Evolutionary conservation across 2,329 filamentous ascomycete species (phyloP).

Genomic region (Penicillium sp.): DNA sequence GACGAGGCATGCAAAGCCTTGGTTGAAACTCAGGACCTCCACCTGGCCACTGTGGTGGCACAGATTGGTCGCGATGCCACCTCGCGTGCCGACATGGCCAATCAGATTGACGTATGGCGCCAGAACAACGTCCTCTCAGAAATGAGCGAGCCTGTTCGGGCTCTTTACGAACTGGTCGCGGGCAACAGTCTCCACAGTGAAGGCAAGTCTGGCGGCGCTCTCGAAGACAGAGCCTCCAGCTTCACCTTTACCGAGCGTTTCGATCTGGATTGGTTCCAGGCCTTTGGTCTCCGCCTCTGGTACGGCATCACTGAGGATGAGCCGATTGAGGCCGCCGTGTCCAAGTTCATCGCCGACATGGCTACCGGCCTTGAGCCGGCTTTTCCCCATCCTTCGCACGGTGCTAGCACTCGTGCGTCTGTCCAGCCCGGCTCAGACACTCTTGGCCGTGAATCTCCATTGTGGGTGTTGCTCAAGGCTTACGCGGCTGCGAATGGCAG

Average conservation of each 20-base stretch:
- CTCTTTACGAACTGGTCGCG: constrained; percentile 83
- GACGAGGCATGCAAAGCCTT: constrained; percentile 80
- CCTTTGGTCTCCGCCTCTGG: constrained; percentile 88
- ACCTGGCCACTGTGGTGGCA: constrained; percentile 78
- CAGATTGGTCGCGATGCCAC: constrained; percentile 72
- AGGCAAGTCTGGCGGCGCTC: constrained; percentile 66
- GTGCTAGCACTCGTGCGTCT: constrained; percentile 57
- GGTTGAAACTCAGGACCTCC: constrained; percentile 72
- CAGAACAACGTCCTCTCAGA: constrained; percentile 81
- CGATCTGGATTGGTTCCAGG: constrained; percentile 85
- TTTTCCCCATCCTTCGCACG: constrained; percentile 69
- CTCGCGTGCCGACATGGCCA: constrained; percentile 70
- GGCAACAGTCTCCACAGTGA: constrained; percentile 84
- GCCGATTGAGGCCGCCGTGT: constrained; percentile 69
- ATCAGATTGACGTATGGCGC: constrained; percentile 82
- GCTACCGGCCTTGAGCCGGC: constrained; percentile 66
- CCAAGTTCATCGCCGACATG: constrained; percentile 71
- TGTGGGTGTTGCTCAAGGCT: constrained; percentile 83
- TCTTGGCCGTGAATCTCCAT: constrained; percentile 63
- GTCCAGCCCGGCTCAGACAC: constrained; percentile 62
- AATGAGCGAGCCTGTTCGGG: constrained; percentile 77
- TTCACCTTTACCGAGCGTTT: constrained; percentile 85
- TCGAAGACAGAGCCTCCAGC: constrained; percentile 75
- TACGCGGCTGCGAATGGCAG: constrained; percentile 56
- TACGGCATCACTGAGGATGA: constrained; percentile 72